Percentiles rank a stretch among this genome's conserved stretches.
phyloP scores from a whole-genome alignment of 169 alveolate genomes.

The Plasmodium vinckei region DNA sequence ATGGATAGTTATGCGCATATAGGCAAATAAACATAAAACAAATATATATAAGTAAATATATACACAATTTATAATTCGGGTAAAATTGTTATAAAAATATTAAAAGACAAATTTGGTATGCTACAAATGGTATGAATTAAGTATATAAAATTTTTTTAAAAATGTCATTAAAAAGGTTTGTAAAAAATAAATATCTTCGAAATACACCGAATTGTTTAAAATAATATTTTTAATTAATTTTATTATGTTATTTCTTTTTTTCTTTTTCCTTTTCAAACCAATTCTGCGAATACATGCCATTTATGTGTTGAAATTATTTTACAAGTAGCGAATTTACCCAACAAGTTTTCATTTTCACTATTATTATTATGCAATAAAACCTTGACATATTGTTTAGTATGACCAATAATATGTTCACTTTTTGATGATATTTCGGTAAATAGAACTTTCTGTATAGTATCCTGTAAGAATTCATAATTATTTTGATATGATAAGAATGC shows the following conservation, averaged over 20 bases:
- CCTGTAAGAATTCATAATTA: constrained; percentile 87
- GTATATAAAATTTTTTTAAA: too few species aligned
- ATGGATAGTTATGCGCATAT: too few species aligned
- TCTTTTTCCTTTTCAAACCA: constrained; percentile 3
- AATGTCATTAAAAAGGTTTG: too few species aligned
- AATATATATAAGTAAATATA: too few species aligned
- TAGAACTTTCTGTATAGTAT: constrained; percentile 89
- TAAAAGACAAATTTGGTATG: too few species aligned
- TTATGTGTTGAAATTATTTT: constrained; percentile 58
- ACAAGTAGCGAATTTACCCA: constrained; percentile 37
- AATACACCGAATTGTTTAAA: not conserved
- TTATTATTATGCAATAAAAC: constrained; percentile 80
- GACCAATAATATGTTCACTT: constrained; percentile 92
- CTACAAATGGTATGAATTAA: too few species aligned
- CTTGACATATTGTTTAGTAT: constrained; percentile 94
- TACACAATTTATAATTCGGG: too few species aligned
- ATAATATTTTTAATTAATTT: too few species aligned
- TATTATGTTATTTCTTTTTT: too few species aligned
- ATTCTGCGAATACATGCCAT: constrained; percentile 69
- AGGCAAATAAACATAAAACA: too few species aligned
- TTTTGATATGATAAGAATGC: constrained; percentile 91
- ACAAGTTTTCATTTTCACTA: constrained; percentile 27
- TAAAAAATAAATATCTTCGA: not conserved
- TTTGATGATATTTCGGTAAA: constrained; percentile 90
- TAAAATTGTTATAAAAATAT: too few species aligned